A percentile compares a stretch with the other conserved stretches of the same genome.
Conservation (phyloP, 805 yeast genomes). For the Candida silvatica region DNA sequence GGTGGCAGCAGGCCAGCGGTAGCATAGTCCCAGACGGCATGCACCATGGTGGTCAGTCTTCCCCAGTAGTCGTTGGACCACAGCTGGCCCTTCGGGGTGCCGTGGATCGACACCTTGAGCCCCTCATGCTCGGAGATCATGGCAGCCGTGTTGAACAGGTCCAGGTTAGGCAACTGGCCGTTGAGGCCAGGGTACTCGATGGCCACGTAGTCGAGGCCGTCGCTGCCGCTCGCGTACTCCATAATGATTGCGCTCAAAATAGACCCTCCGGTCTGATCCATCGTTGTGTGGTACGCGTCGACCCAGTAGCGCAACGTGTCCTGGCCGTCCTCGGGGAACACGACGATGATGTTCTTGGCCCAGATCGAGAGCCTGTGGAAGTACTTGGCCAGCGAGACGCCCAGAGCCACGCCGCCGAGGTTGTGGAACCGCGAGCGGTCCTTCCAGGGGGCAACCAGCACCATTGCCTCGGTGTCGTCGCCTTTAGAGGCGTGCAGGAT, state of each 20-base stretch:
- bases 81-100: slow-evolving; percentile 37
- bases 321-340: slow-evolving; percentile 66
- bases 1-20: slow-evolving; percentile 49
- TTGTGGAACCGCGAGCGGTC: slow-evolving; percentile 59
- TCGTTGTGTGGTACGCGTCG: slow-evolving; percentile 78
- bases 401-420: slow-evolving; percentile 72
- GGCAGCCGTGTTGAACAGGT: slow-evolving; percentile 77
- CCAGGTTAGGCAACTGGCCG: slow-evolving; percentile 94
- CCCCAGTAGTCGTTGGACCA: slow-evolving; percentile 39
- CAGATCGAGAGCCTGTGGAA: slow-evolving; percentile 83
- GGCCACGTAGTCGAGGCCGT: slow-evolving; percentile 67
- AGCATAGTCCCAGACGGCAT: slow-evolving; percentile 64
- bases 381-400: slow-evolving; percentile 67
- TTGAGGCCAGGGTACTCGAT: slow-evolving; percentile 80
- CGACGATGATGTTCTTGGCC: slow-evolving; percentile 90
- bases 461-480: slow-evolving; percentile 93
- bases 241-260: slow-evolving; percentile 84
- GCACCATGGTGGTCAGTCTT: slow-evolving; percentile 48
- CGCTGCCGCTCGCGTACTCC: slow-evolving; percentile 60
- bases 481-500: slow-evolving; percentile 90
- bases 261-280: slow-evolving; percentile 87
- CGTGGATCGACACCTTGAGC: slow-evolving; percentile 59
- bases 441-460: slow-evolving; percentile 80
- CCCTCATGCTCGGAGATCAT: slow-evolving; percentile 69
- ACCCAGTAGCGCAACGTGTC: slow-evolving; percentile 80